These are phyloP conservation scores for Scedosporium apiospermum DNA, from an alignment of 2,329 filamentous ascomycete species.

Conservation along the genomic window DNA sequence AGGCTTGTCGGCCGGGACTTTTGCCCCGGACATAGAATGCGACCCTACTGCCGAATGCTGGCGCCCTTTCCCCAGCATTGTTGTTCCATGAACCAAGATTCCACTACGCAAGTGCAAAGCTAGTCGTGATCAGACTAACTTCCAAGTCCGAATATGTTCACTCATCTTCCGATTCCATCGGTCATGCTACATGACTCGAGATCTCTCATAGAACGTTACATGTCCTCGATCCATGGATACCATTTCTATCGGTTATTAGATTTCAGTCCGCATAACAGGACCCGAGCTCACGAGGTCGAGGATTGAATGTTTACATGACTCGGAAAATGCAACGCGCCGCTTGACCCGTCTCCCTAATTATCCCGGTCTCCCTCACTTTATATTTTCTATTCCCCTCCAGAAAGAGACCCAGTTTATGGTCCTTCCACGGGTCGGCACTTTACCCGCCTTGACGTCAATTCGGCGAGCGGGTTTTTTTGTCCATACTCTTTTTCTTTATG, in stretches of 20 bases:
- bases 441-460: background rate
- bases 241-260: background rate
- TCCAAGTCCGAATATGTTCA: background rate
- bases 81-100: background rate
- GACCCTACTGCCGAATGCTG: background rate
- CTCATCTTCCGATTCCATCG: background rate
- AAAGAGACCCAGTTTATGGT: background rate
- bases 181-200: background rate
- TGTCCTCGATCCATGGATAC: background rate
- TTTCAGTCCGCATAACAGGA: background rate
- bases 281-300: background rate
- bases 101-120: background rate
- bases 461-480: background rate
- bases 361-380: background rate
- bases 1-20: background rate
- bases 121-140: background rate
- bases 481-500: background rate
- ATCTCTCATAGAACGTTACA: background rate
- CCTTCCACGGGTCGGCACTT: background rate
- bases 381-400: background rate
- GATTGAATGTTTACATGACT: background rate
- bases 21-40: background rate
- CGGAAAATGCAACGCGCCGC: background rate
- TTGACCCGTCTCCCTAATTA: background rate
- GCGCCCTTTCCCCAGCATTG: background rate